phyloP scores from a whole-genome alignment of 306 rosid genomes.

The Vachellia collinsii region DNA sequence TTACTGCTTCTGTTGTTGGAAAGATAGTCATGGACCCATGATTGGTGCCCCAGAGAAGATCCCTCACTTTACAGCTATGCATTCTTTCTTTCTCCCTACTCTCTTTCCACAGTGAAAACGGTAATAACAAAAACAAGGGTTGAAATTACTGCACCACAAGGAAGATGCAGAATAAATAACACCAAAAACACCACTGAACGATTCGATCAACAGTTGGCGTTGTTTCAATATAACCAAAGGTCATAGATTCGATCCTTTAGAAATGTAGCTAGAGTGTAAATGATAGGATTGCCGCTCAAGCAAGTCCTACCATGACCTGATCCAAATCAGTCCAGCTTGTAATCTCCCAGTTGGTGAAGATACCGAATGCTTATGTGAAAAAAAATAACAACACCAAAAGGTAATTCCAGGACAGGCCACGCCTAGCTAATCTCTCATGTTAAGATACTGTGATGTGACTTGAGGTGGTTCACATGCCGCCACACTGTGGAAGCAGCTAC shows the following conservation, averaged over 20 bases:
- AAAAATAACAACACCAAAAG: constrained; percentile 28
- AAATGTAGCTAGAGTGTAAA: too few species aligned
- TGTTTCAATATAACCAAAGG: too few species aligned
- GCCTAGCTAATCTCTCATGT: constrained; percentile 14
- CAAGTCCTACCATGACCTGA: too few species aligned
- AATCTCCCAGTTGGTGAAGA: too few species aligned
- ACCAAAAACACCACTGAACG: constrained; percentile 7
- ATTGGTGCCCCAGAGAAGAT: neutral
- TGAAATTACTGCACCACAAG: neutral
- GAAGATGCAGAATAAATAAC: neutral
- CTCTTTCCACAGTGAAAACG: neutral
- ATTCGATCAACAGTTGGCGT: too few species aligned
- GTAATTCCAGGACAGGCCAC: constrained; percentile 17
- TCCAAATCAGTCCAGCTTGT: too few species aligned
- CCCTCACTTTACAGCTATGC: neutral
- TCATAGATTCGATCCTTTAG: too few species aligned
- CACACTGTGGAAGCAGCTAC: constrained; percentile 21
- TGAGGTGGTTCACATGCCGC: constrained; percentile 42
- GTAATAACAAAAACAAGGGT: neutral
- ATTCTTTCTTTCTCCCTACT: neutral
- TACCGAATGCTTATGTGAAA: too few species aligned
- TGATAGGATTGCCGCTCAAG: too few species aligned
- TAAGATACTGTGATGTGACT: constrained; percentile 45
- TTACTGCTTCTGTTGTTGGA: neutral
- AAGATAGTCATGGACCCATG: neutral